phyloP scores from a whole-genome alignment of 2,329 filamentous ascomycete genomes.

The Aphanoascus verrucosus region DNA sequence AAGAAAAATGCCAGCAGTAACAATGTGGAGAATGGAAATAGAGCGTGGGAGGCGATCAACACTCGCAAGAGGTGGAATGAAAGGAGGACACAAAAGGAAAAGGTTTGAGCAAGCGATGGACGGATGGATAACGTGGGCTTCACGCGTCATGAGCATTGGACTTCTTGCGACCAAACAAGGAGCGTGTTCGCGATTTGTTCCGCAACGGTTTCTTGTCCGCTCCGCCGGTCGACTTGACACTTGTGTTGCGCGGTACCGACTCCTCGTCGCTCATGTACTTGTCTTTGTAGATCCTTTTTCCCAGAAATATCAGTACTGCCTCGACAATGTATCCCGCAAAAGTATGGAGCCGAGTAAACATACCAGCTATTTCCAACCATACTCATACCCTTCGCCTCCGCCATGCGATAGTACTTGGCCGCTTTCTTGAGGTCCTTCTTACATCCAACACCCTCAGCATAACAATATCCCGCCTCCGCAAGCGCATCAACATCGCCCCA shows the following conservation, averaged over 20 bases:
- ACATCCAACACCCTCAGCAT: slow-evolving; percentile 82
- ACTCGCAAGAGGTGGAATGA: background rate
- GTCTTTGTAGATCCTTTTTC: slow-evolving; percentile 78
- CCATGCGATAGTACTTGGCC: slow-evolving; percentile 78
- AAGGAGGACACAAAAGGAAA: background rate
- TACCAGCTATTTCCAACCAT: slow-evolving; percentile 99
- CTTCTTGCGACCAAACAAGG: slow-evolving; percentile 59
- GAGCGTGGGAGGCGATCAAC: background rate
- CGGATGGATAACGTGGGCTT: background rate
- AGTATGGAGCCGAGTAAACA: slow-evolving; percentile 29
- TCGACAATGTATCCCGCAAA: background rate
- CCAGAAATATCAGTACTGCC: background rate
- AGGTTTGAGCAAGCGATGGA: background rate
- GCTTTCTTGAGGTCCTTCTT: slow-evolving; percentile 96
- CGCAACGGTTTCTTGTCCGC: slow-evolving; percentile 48
- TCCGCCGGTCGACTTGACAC: slow-evolving; percentile 9
- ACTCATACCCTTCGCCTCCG: slow-evolving; percentile 85
- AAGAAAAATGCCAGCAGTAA: background rate
- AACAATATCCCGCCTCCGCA: slow-evolving; percentile 91
- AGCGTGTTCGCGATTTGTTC: slow-evolving; percentile 65
- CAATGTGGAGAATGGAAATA: background rate
- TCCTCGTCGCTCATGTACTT: slow-evolving; percentile 70
- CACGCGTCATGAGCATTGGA: slow-evolving; percentile 22
- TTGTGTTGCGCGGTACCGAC: slow-evolving; percentile 2
- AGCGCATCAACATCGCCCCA: slow-evolving; percentile 96